phyloP scores from a whole-genome alignment of 257 asterid genomes.

The Anisodus tanguticus region DNA sequence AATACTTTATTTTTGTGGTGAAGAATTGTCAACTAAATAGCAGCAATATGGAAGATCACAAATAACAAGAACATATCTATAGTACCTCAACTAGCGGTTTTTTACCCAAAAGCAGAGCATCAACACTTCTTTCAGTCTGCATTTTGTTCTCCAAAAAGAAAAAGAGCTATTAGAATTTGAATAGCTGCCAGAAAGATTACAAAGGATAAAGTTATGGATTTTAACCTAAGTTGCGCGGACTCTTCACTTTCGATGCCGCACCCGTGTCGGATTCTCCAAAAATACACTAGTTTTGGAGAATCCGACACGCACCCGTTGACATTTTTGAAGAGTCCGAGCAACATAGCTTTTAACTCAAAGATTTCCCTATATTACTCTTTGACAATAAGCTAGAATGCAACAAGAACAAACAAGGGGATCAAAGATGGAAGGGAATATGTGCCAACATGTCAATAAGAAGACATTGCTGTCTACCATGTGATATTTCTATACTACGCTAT shows the following conservation, averaged over 20 bases:
- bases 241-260: too few relatives aligned
- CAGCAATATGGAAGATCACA: constrained; percentile 17
- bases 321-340: too few relatives aligned
- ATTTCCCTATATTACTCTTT: constrained; percentile 13
- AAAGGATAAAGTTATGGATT: not conserved
- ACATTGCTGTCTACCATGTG: not conserved
- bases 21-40: constrained; percentile 2
- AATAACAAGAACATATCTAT: constrained; percentile 27
- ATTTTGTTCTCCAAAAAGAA: constrained; percentile 26
- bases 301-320: too few relatives aligned
- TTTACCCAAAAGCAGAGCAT: constrained; percentile 61
- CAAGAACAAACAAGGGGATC: not conserved
- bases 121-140: constrained; percentile 75
- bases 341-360: not conserved
- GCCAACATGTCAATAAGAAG: constrained; percentile 8
- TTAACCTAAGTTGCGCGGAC: not conserved
- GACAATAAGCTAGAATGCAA: constrained; percentile 4
- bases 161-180: constrained; percentile 20
- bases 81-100: constrained; percentile 74
- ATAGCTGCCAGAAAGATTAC: not conserved
- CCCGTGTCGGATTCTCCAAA: too few relatives aligned
- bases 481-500: constrained; percentile 5
- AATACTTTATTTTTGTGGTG: not conserved
- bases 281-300: too few relatives aligned
- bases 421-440: constrained; percentile 1